These are phyloP conservation scores for Penicillium daleae DNA, from an alignment of 495 filamentous ascomycete genomes.

Conservation along the genomic window DNA sequence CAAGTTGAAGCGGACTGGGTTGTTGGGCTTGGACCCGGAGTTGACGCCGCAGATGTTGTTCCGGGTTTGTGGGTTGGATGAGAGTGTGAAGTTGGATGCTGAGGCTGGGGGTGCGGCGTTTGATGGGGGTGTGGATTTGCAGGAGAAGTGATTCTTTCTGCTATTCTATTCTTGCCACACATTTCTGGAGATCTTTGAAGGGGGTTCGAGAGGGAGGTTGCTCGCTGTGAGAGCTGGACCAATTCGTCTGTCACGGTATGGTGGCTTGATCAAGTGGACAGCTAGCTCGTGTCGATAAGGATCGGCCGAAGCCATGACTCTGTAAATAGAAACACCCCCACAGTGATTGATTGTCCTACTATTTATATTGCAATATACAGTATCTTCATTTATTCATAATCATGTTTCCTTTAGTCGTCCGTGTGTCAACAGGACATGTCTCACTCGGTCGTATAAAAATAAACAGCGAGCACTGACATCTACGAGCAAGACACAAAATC, in stretches of 20 bases:
- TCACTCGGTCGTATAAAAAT: background rate
- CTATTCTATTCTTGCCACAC: background rate
- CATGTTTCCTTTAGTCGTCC: background rate
- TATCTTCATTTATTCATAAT: background rate
- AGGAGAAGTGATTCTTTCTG: constrained; percentile 16
- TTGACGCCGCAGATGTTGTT: constrained; percentile 59
- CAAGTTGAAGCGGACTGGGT: constrained; percentile 54
- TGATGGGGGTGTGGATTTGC: constrained; percentile 43
- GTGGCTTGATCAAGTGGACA: background rate
- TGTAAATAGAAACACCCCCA: constrained; percentile 30
- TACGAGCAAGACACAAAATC: background rate
- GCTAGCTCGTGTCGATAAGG: constrained; percentile 1
- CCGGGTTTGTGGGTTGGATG: constrained; percentile 61
- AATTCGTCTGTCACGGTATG: background rate
- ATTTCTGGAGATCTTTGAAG: background rate
- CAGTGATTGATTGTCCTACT: constrained; percentile 6
- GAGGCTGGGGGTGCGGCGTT: constrained; percentile 59
- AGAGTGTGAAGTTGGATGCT: constrained; percentile 60
- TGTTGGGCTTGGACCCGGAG: constrained; percentile 49
- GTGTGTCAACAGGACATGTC: background rate
- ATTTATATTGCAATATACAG: background rate
- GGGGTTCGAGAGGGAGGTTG: background rate
- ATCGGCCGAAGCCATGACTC: constrained; percentile 17
- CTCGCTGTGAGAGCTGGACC: background rate
- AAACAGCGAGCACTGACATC: background rate